phyloP scores from a whole-genome alignment of 2,329 filamentous ascomycete species.

The Penicillium glabrum region DNA sequence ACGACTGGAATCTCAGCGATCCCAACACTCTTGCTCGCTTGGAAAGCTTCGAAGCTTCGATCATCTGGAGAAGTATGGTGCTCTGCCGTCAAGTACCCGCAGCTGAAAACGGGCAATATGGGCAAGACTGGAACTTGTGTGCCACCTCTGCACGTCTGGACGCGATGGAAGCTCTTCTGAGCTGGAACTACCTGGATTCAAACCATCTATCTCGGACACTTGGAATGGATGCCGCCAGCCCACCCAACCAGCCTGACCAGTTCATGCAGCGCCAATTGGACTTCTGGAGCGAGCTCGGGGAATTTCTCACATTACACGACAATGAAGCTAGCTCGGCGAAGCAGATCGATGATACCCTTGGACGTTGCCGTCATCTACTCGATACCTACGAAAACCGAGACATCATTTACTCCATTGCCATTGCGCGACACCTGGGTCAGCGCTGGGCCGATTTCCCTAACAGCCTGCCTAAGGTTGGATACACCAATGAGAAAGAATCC shows the following conservation, averaged over 20 bases:
- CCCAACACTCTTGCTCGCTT: slow-evolving; percentile 38
- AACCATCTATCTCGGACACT: slow-evolving; percentile 46
- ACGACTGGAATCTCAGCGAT: slow-evolving; percentile 40
- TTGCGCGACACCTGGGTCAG: slow-evolving; percentile 72
- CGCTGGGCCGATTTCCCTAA: slow-evolving; percentile 62
- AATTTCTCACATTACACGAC: slow-evolving; percentile 68
- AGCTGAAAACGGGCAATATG: slow-evolving; percentile 35
- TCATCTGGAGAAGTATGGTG: slow-evolving; percentile 60
- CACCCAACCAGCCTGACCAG: slow-evolving; percentile 47
- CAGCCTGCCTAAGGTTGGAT: slow-evolving; percentile 55
- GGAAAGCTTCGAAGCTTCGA: slow-evolving; percentile 58
- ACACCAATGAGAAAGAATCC: slow-evolving; percentile 66
- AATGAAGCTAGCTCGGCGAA: slow-evolving; percentile 54
- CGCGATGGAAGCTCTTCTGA: slow-evolving; percentile 74
- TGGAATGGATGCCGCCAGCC: slow-evolving; percentile 40
- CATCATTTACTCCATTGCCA: slow-evolving; percentile 83
- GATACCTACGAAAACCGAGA: slow-evolving; percentile 84
- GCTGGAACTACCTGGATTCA: slow-evolving; percentile 64
- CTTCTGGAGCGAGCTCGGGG: slow-evolving; percentile 79
- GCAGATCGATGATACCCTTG: slow-evolving; percentile 65
- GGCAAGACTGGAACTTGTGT: slow-evolving; percentile 57
- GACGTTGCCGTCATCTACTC: slow-evolving; percentile 66
- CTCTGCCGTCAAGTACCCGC: slow-evolving; percentile 49
- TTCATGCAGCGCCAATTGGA: slow-evolving; percentile 65
- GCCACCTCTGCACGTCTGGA: slow-evolving; percentile 70